These are phyloP conservation scores for Talaromyces piceae DNA, from an alignment of 2,329 filamentous ascomycete genomes.

Conservation along the genomic window DNA sequence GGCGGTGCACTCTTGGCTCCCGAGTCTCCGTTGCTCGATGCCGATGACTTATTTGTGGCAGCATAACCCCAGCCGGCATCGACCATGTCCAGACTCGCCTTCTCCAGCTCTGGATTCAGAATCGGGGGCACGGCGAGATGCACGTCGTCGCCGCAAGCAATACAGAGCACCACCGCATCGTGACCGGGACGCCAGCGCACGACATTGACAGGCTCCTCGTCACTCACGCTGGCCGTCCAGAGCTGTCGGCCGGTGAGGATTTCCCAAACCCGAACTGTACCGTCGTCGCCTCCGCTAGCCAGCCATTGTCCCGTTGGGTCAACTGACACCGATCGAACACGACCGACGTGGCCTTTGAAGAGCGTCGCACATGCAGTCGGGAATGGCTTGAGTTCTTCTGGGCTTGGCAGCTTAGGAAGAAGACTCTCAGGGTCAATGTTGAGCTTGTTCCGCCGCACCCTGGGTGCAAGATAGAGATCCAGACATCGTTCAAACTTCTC, in stretches of 20 bases:
- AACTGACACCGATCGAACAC: conserved; percentile 75
- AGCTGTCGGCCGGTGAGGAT: conserved; percentile 77
- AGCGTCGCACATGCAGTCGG: conserved; percentile 82
- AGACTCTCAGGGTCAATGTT: conserved; percentile 94
- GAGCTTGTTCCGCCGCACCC: conserved; percentile 84
- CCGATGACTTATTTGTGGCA: conserved; percentile 45
- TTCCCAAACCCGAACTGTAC: conserved; percentile 85
- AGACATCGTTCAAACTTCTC: conserved; percentile 93
- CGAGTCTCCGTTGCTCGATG: conserved; percentile 42
- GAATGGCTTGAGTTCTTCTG: conserved; percentile 90
- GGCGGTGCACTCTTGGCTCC: conserved; percentile 58
- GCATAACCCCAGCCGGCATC: conserved; percentile 92
- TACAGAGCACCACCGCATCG: conserved; percentile 73
- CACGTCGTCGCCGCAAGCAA: conserved; percentile 74
- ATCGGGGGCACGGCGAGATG: conserved; percentile 74
- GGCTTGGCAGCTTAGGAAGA: conserved; percentile 84
- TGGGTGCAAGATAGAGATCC: conserved; percentile 88
- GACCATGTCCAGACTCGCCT: conserved; percentile 65
- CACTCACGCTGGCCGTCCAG: conserved; percentile 73
- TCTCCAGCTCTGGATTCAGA: conserved; percentile 64
- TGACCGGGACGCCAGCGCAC: conserved; percentile 84
- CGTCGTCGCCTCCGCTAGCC: conserved; percentile 90
- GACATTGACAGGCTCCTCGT: conserved; percentile 70
- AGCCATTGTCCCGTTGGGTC: conserved; percentile 81
- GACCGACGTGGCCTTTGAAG: conserved; percentile 80